These are phyloP conservation scores for Penicillium cinerascens DNA, from an alignment of 495 filamentous ascomycete genomes.

Conservation along the genomic window DNA sequence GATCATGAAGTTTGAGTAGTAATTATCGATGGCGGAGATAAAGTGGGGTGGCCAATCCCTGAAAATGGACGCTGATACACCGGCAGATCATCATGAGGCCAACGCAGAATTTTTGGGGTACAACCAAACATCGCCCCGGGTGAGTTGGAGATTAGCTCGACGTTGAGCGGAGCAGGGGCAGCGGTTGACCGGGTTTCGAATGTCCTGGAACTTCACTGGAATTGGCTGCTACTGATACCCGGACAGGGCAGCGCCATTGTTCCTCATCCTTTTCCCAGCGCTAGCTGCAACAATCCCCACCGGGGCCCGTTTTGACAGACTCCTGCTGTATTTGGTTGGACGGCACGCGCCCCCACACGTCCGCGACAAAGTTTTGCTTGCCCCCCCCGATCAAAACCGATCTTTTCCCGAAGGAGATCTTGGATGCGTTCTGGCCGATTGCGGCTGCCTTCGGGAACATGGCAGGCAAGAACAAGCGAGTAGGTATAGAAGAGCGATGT, in stretches of 20 bases:
- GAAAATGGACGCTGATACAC: not conserved
- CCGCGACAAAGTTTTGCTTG: slow-evolving; percentile 13
- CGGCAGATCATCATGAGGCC: slow-evolving; percentile 19
- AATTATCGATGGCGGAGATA: slow-evolving; percentile 11
- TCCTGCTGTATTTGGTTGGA: slow-evolving; percentile 17
- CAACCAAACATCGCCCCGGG: slow-evolving; percentile 5
- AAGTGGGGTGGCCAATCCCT: slow-evolving; percentile 1
- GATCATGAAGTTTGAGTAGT: slow-evolving; percentile 2
- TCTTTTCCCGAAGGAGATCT: slow-evolving; percentile 13
- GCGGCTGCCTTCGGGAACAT: slow-evolving; percentile 14
- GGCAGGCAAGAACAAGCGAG: slow-evolving; percentile 20
- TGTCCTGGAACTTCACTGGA: slow-evolving; percentile 5
- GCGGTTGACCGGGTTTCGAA: slow-evolving; percentile 6
- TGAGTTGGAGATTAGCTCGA: slow-evolving; percentile 21
- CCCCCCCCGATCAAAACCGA: slow-evolving; percentile 14
- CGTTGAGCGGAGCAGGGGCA: not conserved
- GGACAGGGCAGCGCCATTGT: slow-evolving; percentile 1
- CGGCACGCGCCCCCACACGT: slow-evolving; percentile 13
- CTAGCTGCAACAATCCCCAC: slow-evolving; percentile 20
- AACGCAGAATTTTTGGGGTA: slow-evolving; percentile 15
- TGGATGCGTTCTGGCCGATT: slow-evolving; percentile 2
- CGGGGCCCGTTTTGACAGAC: slow-evolving; percentile 12
- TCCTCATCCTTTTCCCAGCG: not conserved
- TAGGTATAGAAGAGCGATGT: not conserved
- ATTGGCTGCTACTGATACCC: slow-evolving; percentile 1